Evolutionary conservation across 805 yeast species (phyloP).

Genomic region (Spathaspora arborariae): DNA sequence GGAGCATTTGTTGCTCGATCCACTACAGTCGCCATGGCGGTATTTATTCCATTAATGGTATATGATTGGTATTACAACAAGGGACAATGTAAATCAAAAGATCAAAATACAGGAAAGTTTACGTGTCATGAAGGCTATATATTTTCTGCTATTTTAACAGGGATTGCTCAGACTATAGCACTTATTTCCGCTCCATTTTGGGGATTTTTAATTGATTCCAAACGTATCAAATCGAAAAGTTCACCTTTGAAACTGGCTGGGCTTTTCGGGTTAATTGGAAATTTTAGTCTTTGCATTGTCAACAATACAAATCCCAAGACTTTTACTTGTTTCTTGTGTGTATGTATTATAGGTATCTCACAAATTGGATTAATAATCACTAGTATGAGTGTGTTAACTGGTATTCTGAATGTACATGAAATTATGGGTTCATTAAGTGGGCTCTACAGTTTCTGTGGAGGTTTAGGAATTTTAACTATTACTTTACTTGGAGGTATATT

Average conservation of each 20-base stretch:
- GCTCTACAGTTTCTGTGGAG: constrained; percentile 64
- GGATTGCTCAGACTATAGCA: constrained; percentile 57
- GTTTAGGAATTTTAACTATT: constrained; percentile 58
- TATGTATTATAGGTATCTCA: constrained; percentile 49
- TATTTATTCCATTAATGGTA: constrained; percentile 62
- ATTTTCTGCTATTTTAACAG: constrained; percentile 64
- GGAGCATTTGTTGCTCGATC: constrained; percentile 65
- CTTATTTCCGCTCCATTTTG: constrained; percentile 60
- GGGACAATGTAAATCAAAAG: constrained; percentile 44
- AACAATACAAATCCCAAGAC: constrained; percentile 28
- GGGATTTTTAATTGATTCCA: constrained; percentile 54
- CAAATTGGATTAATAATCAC: constrained; percentile 61
- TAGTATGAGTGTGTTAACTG: constrained; percentile 55
- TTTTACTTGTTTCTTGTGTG: constrained; percentile 34
- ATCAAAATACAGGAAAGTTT: constrained; percentile 20
- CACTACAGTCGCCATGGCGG: constrained; percentile 52
- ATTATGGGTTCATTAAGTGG: constrained; percentile 68
- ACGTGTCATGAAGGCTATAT: constrained; percentile 61
- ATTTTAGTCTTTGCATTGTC: constrained; percentile 25
- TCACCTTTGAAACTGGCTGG: constrained; percentile 33
- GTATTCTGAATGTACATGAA: constrained; percentile 19
- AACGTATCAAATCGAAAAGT: constrained; percentile 24
- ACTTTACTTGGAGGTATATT: constrained; percentile 60
- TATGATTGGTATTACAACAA: constrained; percentile 49
- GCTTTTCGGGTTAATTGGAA: constrained; percentile 40